Base-by-base conservation (phyloP, 2,329 filamentous ascomycete genomes). In the Endocalyx cinctus region DNA sequence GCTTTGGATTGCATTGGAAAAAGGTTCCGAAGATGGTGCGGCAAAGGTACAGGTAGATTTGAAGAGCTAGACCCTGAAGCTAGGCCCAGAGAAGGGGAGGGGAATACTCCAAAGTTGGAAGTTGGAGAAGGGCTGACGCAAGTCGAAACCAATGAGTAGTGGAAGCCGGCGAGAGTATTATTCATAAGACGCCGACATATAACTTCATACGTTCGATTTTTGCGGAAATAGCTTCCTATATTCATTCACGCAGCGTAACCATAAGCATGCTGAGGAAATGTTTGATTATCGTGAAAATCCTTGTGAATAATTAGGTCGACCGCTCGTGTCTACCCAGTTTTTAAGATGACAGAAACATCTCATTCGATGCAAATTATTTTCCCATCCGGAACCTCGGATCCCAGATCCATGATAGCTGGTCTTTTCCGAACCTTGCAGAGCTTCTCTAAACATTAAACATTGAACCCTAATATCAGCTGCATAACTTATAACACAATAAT, bases 281-380 rank as follows among this genome's bases (percentile, higher is more conserved):
- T 41, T 42, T 39, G 41, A 23, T 23, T n/a, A n/a, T n/a, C n/a
- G n/a, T n/a, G n/a, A 16, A 27, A 18, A 33, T 15, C 23, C 14
- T 19, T 18, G 13, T 17, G 23, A 27, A 16, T 8, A 20, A n/a
- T 18, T 33, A 8, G 26, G 25, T 29, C 26, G 14, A 28, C 17
- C 18, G 22, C 25, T 35, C 33, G 25, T 17, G 31, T 32, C 31
- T 42, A 31, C 38, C 41, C 31, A 38, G n/a, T 36, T 42, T 41
- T 45, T 34, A 11, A 36, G 25, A 19, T 27, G 30, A 25, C 33
- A 17, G 25, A 25, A 32, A 38, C 28, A 42, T 14, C 39, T 18
- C 33, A 39, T 40, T 45, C 31, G 42, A 41, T 35, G 38, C 33
- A 39, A 32, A 29, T 33, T 31, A 35, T 30, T 41, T 27, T 35